These are phyloP conservation scores for Hygrophorus russula DNA, from an alignment of 768 basidiomycete species.

Conservation along the genomic window DNA sequence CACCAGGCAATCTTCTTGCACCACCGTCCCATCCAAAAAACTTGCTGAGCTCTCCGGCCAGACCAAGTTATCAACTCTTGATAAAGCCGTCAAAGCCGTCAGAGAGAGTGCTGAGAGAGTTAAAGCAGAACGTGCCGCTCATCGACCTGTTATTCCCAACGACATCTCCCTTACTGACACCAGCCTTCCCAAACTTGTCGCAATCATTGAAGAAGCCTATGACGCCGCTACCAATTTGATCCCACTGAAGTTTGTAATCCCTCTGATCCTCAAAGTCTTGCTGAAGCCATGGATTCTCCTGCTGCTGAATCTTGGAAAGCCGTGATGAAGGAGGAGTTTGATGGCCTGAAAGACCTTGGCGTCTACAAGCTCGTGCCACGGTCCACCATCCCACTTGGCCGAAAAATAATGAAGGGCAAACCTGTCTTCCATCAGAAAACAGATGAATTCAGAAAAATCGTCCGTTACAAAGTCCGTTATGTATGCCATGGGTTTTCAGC, in stretches of 20 bases:
- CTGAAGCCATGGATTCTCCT: slow-evolving; percentile 14
- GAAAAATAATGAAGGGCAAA: slow-evolving; percentile 21
- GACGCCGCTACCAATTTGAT: background rate
- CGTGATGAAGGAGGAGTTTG: slow-evolving; percentile 13
- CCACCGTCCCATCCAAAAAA: no score
- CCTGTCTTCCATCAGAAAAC: slow-evolving; percentile 20
- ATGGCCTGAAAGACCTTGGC: slow-evolving; percentile 15
- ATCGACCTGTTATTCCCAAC: no score
- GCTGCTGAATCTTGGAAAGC: slow-evolving; percentile 12
- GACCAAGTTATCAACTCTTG: no score
- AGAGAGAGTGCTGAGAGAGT: no score
- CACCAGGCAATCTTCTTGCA: no score
- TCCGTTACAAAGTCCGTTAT: slow-evolving; percentile 24
- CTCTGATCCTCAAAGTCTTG: slow-evolving; percentile 6
- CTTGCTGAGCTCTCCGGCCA: no score
- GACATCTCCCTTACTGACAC: no score
- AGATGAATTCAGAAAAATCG: slow-evolving; percentile 16
- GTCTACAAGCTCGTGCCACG: slow-evolving; percentile 17
- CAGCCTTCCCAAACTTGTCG: background rate
- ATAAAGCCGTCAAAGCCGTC: no score
- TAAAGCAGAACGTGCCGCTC: no score
- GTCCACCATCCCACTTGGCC: slow-evolving; percentile 8
- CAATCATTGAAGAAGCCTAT: no score
- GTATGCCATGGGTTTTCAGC: no score
- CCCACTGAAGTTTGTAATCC: background rate